A percentile compares a stretch with the other conserved stretches of the same genome.
phyloP scores from a whole-genome alignment of 768 basidiomycete species.

The Russula dissimulans region DNA sequence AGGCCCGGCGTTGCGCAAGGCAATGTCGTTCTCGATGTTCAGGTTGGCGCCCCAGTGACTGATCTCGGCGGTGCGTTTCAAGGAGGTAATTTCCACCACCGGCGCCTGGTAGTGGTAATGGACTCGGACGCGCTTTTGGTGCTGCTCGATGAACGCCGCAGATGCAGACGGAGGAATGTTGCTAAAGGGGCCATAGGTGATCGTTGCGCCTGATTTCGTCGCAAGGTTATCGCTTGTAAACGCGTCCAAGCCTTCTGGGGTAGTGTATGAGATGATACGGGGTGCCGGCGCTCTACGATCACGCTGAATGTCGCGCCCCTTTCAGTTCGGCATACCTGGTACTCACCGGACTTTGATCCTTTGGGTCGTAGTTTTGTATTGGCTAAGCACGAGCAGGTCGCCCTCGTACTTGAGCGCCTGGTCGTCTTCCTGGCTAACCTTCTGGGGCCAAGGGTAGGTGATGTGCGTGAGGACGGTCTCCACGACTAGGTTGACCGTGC shows the following conservation, averaged over 20 bases:
- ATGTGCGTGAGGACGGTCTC: slow-evolving; percentile 73
- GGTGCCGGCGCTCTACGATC: slow-evolving; percentile 55
- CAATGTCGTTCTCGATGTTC: slow-evolving; percentile 84
- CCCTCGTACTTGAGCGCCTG: slow-evolving; percentile 74
- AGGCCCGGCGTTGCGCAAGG: slow-evolving; percentile 85
- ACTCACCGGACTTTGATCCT: slow-evolving; percentile 80
- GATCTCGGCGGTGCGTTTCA: slow-evolving; percentile 77
- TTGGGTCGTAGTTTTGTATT: slow-evolving; percentile 73
- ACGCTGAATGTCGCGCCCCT: background rate
- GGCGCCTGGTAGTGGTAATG: slow-evolving; percentile 84
- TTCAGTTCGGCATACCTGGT: background rate
- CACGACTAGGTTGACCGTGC: slow-evolving; percentile 66
- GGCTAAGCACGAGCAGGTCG: slow-evolving; percentile 74
- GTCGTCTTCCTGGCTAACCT: slow-evolving; percentile 63
- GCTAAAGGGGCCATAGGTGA: slow-evolving; percentile 86
- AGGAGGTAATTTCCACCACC: slow-evolving; percentile 61
- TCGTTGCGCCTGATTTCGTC: slow-evolving; percentile 66
- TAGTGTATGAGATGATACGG: slow-evolving; percentile 61
- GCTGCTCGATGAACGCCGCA: slow-evolving; percentile 42
- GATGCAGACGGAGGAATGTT: slow-evolving; percentile 58
- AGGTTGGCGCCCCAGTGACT: slow-evolving; percentile 97
- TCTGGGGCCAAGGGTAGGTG: slow-evolving; percentile 65
- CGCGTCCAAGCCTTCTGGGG: slow-evolving; percentile 48
- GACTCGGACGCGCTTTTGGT: slow-evolving; percentile 59
- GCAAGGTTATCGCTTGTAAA: slow-evolving; percentile 54